These are phyloP conservation scores for Neurospora pannonica DNA, from an alignment of 495 filamentous ascomycete genomes.

Conservation along the genomic window DNA sequence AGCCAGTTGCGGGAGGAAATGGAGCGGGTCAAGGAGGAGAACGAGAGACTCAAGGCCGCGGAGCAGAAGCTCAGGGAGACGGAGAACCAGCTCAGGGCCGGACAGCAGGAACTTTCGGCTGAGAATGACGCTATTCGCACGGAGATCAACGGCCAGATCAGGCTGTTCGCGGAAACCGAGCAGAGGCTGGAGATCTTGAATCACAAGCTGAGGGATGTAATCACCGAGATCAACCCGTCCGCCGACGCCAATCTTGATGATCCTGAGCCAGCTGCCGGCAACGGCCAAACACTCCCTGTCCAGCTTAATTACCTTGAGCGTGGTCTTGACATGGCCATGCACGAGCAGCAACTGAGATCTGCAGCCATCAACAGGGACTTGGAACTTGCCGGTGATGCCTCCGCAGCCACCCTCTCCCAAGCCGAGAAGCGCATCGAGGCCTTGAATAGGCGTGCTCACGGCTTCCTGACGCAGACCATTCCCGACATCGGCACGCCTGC, in stretches of 20 bases:
- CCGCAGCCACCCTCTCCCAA: slow-evolving; percentile 11
- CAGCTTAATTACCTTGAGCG: slow-evolving; percentile 35
- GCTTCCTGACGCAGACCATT: slow-evolving; percentile 19
- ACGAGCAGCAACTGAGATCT: slow-evolving; percentile 15
- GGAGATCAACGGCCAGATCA: slow-evolving; percentile 23
- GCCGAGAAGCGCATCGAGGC: slow-evolving; percentile 21
- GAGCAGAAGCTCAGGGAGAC: slow-evolving; percentile 9
- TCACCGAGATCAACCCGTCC: slow-evolving; percentile 50
- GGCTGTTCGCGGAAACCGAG: slow-evolving; percentile 51
- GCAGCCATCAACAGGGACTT: slow-evolving; percentile 4
- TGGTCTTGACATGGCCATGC: slow-evolving; percentile 20
- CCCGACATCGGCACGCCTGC: slow-evolving; percentile 12
- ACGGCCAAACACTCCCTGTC: slow-evolving; percentile 31
- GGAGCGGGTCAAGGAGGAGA: slow-evolving; percentile 33
- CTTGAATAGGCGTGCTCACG: slow-evolving; percentile 23
- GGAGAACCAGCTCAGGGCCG: slow-evolving; percentile 12
- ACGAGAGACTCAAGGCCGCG: slow-evolving; percentile 6
- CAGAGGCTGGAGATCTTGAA: slow-evolving; percentile 65
- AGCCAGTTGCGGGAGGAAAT: slow-evolving; percentile 30
- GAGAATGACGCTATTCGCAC: slow-evolving; percentile 17
- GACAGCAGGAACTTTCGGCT: slow-evolving; percentile 10
- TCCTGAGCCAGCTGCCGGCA: slow-evolving; percentile 27
- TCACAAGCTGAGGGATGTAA: slow-evolving; percentile 53
- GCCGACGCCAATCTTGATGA: slow-evolving; percentile 24
- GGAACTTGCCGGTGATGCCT: slow-evolving; percentile 9